phyloP scores from a whole-genome alignment of 371 early-diverging fungal species.

The Globomyces sp. region DNA sequence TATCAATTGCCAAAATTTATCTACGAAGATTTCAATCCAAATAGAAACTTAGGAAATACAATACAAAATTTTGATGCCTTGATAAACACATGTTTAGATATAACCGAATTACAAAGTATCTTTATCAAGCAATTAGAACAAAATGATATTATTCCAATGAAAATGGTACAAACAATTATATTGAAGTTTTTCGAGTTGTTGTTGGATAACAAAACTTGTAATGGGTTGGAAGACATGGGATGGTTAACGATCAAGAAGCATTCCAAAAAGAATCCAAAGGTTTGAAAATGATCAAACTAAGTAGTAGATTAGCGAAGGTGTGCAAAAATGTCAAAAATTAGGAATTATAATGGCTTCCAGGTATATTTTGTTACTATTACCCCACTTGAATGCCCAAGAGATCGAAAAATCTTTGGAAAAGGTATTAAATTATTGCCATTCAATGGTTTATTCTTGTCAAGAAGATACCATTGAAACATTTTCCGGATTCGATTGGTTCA shows the following conservation, averaged over 20 bases:
- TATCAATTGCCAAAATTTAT: too few relatives aligned
- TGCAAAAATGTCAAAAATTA: background rate
- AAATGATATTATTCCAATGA: background rate
- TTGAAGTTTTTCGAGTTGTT: too few relatives aligned
- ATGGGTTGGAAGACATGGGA: background rate
- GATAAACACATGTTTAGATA: background rate
- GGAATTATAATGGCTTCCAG: constrained; percentile 2
- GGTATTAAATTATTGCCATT: too few relatives aligned
- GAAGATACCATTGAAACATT: background rate
- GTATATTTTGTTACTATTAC: background rate
- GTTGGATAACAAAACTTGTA: too few relatives aligned
- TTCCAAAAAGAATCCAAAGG: background rate
- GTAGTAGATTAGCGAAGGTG: background rate
- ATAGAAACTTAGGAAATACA: background rate
- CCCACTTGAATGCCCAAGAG: too few relatives aligned
- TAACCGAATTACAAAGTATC: background rate
- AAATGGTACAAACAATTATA: constrained; percentile 1
- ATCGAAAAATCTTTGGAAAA: too few relatives aligned
- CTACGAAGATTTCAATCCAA: too few relatives aligned
- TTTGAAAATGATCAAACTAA: background rate
- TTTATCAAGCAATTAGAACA: constrained; percentile 3
- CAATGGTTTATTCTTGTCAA: background rate
- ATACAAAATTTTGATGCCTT: background rate
- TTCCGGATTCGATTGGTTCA: constrained; percentile 39
- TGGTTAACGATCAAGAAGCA: background rate